phyloP scores from a whole-genome alignment of 768 basidiomycete genomes.

The Pisolithus tinctorius region DNA sequence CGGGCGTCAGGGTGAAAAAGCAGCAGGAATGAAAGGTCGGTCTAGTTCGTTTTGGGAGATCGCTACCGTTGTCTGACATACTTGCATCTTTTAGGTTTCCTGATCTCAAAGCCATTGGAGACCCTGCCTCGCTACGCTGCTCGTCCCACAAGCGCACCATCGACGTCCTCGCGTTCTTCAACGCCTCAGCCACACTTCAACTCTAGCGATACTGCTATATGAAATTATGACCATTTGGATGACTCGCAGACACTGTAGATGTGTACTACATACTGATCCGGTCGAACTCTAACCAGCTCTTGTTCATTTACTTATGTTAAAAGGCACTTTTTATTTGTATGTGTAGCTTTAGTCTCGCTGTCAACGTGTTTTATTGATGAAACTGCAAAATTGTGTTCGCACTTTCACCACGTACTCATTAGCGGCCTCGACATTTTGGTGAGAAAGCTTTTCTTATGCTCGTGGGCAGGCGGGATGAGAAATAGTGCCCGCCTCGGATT shows the following conservation, averaged over 20 bases:
- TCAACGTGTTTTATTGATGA: not conserved
- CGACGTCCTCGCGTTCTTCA: slow-evolving; percentile 15
- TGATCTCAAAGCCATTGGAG: slow-evolving; percentile 58
- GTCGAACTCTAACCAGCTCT: not conserved
- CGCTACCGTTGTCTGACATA: slow-evolving; percentile 1
- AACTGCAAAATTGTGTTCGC: no score
- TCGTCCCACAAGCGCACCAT: slow-evolving; percentile 25
- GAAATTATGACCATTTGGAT: slow-evolving; percentile 17
- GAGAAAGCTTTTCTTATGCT: not conserved
- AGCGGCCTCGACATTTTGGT: not conserved
- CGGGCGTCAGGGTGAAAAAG: slow-evolving; percentile 72
- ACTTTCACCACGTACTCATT: not conserved
- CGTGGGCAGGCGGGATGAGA: slow-evolving; percentile 3
- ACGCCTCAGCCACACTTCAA: slow-evolving; percentile 17
- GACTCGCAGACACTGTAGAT: slow-evolving; percentile 9
- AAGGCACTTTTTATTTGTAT: slow-evolving; percentile 18
- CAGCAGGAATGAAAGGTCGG: slow-evolving; percentile 53
- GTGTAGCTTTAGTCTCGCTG: slow-evolving; percentile 21
- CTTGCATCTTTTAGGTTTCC: slow-evolving; percentile 32
- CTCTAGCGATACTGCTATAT: slow-evolving; percentile 24
- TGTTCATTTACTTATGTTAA: slow-evolving; percentile 2
- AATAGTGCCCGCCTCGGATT: slow-evolving; percentile 1
- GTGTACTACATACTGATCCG: slow-evolving; percentile 7
- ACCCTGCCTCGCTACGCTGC: slow-evolving; percentile 53
- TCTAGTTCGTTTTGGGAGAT: slow-evolving; percentile 3